Base-by-base conservation (phyloP, 768 basidiomycete genomes). In the Lepiota brunneoincarnata region DNA sequence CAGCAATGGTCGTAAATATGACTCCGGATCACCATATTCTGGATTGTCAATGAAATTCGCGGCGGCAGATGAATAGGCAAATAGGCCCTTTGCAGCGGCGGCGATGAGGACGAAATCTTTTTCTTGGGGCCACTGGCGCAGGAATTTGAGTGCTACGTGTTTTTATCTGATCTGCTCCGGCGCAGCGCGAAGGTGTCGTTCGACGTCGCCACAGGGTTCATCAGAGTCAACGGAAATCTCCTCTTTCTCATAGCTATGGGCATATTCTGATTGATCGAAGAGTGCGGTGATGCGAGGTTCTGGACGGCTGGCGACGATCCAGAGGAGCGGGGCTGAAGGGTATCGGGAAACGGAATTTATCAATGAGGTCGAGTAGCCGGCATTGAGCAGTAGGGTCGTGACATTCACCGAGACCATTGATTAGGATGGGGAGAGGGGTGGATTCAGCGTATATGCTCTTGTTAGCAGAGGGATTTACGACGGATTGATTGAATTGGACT, bases 401-500 rank as follows among this genome's bases (percentile, higher is more conserved):
- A 28, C 49, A 50, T 9, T 50, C 49, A 4, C 40, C 49, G 10
- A 50, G 20, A 9, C 49, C 49, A 18, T 49, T 36, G 2, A 49
- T 23, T 23, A 28, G 4, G 9, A 49, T 38, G 20, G 39, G 17
- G 21, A 38, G n/a, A 7, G 21, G 18, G 3, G 42, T 11, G 11
- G 15, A 17, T 11, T 23, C 6, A 17, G 20, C 24, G 20, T 43
- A n/a, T n/a, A n/a, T 21, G 6, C 34, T 24, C 26, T 9, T 7
- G 47, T 9, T 15, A 6, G 6, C 49, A 18, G 61, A 44, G 1
- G 62, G 55, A n/a, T 58, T 35, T 3, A 59, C 34, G 2, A 65
- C 42, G n/a, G 63, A 44, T 2, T 45, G 9, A 1, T 54, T 17
- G 15, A 62, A 34, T 36, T 66, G 65, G 1, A 47, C 37, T 2